These are phyloP conservation scores for Dryadomyces sulphureus DNA, from an alignment of 2,329 filamentous ascomycete genomes.

Conservation along the genomic window DNA sequence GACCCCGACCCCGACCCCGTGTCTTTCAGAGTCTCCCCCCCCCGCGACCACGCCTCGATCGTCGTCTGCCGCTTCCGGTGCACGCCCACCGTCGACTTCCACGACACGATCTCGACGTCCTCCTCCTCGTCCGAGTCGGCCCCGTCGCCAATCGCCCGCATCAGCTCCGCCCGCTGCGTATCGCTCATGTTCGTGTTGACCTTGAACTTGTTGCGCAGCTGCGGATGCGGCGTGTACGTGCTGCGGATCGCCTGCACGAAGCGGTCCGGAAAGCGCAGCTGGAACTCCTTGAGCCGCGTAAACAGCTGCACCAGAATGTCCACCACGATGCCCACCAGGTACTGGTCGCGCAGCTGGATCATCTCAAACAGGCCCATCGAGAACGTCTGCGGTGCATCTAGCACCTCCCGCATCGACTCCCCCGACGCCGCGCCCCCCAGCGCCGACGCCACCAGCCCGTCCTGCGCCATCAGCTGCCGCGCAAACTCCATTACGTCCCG, in stretches of 20 bases:
- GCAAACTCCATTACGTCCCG: constrained; percentile 92
- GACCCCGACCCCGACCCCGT: background rate
- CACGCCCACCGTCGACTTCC: constrained; percentile 7
- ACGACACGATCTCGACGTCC: constrained; percentile 19
- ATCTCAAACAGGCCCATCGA: constrained; percentile 68
- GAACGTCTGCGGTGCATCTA: constrained; percentile 46
- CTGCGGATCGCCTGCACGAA: constrained; percentile 40
- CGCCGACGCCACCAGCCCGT: constrained; percentile 66
- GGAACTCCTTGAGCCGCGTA: constrained; percentile 61
- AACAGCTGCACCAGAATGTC: constrained; percentile 75
- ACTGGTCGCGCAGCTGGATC: constrained; percentile 79
- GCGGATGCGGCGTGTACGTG: constrained; percentile 46
- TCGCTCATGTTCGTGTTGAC: constrained; percentile 67
- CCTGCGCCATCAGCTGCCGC: constrained; percentile 70
- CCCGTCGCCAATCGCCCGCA: constrained; percentile 45
- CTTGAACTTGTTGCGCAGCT: constrained; percentile 36
- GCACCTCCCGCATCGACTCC: constrained; percentile 27
- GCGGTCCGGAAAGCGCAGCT: constrained; percentile 51
- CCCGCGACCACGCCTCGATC: constrained; percentile 12
- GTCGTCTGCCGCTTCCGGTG: constrained; percentile 16
- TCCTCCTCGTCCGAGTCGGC: constrained; percentile 27
- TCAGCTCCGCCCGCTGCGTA: constrained; percentile 72
- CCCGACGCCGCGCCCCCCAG: constrained; percentile 20
- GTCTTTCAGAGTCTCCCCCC: background rate
- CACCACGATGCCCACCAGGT: constrained; percentile 69